Evolutionary conservation across 2,329 filamentous ascomycete species (phyloP).

Genomic region (Niveomyces coronatus): DNA sequence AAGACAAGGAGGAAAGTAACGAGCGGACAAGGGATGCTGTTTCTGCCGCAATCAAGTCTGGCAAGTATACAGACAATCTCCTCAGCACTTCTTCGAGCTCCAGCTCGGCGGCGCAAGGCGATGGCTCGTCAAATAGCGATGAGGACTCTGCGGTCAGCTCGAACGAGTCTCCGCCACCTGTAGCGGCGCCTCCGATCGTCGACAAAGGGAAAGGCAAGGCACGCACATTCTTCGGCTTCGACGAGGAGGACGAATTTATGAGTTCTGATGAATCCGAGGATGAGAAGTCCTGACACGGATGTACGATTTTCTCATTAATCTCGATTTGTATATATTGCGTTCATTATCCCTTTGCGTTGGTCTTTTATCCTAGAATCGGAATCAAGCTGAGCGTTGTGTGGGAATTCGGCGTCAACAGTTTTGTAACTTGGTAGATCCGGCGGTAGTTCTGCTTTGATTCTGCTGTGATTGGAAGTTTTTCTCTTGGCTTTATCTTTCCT

Average conservation of each 20-base stretch:
- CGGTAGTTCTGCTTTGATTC: no score
- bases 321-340: no score
- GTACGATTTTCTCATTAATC: no score
- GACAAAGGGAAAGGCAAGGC: constrained; percentile 27
- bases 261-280: constrained; percentile 50
- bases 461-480: no score
- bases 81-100: constrained; percentile 42
- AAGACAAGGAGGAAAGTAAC: constrained; percentile 82
- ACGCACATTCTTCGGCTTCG: constrained; percentile 61
- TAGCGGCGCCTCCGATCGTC: constrained; percentile 29
- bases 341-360: no score
- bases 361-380: no score
- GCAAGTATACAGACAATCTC: constrained; percentile 51
- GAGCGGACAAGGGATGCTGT: constrained; percentile 75
- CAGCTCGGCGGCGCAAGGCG: constrained; percentile 23
- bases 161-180: constrained; percentile 40
- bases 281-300: no score
- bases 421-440: no score
- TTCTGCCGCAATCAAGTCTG: constrained; percentile 55
- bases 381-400: no score
- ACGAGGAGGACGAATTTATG: constrained; percentile 69
- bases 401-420: no score
- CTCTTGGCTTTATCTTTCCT: constrained; percentile 4
- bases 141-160: constrained; percentile 26
- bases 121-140: constrained; percentile 26